A percentile compares a stretch with the other conserved stretches of the same genome.
Conservation (phyloP, 1,284 basidiomycete species). For the Amylostereum chailletii region DNA sequence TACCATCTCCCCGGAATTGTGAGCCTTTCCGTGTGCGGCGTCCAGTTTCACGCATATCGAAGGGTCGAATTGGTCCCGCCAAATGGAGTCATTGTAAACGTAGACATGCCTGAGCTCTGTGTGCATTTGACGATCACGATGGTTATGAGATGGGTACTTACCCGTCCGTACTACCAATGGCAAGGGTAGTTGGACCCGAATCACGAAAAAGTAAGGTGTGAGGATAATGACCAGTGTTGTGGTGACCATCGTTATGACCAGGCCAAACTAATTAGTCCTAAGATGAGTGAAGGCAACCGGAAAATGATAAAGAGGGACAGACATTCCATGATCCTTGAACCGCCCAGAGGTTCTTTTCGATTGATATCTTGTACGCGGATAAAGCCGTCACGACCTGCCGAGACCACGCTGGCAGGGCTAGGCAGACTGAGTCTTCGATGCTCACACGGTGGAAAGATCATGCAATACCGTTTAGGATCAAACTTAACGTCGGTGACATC, state of each 20-base stretch:
- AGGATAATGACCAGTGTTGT: constrained; percentile 9
- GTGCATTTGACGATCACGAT: not conserved
- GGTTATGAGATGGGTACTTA: constrained; percentile 27
- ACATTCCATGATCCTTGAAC: constrained; percentile 27
- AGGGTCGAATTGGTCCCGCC: constrained; percentile 18
- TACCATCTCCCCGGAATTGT: constrained; percentile 35
- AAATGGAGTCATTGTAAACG: constrained; percentile 23
- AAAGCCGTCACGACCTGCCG: constrained; percentile 4
- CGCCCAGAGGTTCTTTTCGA: not conserved
- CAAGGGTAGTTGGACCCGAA: not conserved
- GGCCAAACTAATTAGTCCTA: not conserved
- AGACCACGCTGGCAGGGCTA: constrained; percentile 1
- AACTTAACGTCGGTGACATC: constrained; percentile 10
- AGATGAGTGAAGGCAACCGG: not conserved
- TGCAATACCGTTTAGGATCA: constrained; percentile 9
- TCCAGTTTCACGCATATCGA: constrained; percentile 1
- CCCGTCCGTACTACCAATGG: not conserved
- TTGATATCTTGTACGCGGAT: not conserved
- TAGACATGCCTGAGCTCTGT: not conserved
- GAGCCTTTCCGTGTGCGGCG: constrained; percentile 12
- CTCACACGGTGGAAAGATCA: no score
- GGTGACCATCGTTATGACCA: not conserved
- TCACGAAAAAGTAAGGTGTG: not conserved
- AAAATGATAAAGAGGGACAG: constrained; percentile 14
- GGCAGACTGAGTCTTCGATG: not conserved